These are phyloP conservation scores for Euphorbia lathyris DNA, from an alignment of 345 rosid genomes.

Conservation along the genomic window DNA sequence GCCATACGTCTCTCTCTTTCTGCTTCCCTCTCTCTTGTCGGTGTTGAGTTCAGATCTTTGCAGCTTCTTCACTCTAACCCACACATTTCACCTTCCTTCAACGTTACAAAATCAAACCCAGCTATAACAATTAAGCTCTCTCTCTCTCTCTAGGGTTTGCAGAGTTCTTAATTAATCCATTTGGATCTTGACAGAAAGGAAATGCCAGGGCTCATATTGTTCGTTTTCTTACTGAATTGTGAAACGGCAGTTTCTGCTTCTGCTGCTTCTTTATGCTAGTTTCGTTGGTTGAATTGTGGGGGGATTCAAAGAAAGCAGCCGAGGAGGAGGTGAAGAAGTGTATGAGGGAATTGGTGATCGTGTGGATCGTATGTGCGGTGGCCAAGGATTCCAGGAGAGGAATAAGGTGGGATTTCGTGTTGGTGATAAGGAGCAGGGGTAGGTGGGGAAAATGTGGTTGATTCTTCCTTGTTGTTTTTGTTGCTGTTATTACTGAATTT, in stretches of 20 bases:
- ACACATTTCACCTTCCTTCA: neutral
- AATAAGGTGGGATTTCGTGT: slow-evolving; percentile 47
- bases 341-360: slow-evolving; percentile 46
- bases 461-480: slow-evolving; percentile 13
- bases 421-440: slow-evolving; percentile 61
- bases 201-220: neutral
- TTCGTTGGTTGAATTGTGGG: slow-evolving; percentile 13
- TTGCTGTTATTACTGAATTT: neutral
- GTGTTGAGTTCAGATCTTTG: slow-evolving; percentile 47
- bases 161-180: neutral
- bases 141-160: neutral
- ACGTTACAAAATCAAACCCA: neutral
- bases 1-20: slow-evolving; percentile 22
- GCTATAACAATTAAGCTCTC: neutral
- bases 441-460: slow-evolving; percentile 87
- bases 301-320: neutral
- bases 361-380: slow-evolving; percentile 26
- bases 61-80: slow-evolving; percentile 26
- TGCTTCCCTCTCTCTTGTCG: slow-evolving; percentile 37
- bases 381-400: slow-evolving; percentile 44
- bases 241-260: slow-evolving; percentile 13
- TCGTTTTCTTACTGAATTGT: slow-evolving; percentile 26
- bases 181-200: neutral
- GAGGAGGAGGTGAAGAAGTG: slow-evolving; percentile 23
- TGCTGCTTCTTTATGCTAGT: slow-evolving; percentile 19